phyloP scores from a whole-genome alignment of 495 filamentous ascomycete species.

The Neurospora hispaniola region DNA sequence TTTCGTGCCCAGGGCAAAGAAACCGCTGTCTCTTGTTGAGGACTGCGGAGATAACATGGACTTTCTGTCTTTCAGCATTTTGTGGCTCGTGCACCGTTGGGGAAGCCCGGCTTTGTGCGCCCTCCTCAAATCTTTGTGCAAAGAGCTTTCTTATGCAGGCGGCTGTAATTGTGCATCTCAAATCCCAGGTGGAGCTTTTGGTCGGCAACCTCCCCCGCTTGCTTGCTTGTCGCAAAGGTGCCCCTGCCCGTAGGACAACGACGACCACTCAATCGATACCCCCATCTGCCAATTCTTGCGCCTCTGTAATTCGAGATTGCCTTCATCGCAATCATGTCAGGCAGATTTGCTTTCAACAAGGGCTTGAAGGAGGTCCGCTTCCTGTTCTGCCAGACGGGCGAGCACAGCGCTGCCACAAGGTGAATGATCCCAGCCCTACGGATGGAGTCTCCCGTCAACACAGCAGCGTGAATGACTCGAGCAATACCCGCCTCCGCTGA shows the following conservation, averaged over 20 bases:
- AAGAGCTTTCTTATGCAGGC: neutral
- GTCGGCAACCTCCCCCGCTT: conserved; percentile 9
- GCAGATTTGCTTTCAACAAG: conserved; percentile 84
- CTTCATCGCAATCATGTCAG: conserved; percentile 54
- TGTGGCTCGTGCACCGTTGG: conserved; percentile 1
- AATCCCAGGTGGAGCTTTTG: conserved; percentile 1
- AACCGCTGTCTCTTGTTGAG: conserved; percentile 1
- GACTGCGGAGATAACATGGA: conserved; percentile 4
- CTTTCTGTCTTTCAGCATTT: neutral
- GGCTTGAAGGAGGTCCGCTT: conserved; percentile 92
- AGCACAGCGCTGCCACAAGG: conserved; percentile 80
- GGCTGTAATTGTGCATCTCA: neutral
- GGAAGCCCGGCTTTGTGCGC: neutral
- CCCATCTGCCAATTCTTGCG: conserved; percentile 1
- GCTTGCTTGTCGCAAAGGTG: neutral
- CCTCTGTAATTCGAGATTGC: neutral
- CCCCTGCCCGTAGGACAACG: neutral
- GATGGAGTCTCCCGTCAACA: neutral
- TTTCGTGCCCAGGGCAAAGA: neutral
- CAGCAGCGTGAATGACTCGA: neutral
- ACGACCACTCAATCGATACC: conserved; percentile 8
- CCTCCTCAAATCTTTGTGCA: neutral
- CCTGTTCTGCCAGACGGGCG: conserved; percentile 86
- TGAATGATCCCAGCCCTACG: conserved; percentile 27
- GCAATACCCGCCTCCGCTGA: neutral